A percentile compares a stretch with the other conserved stretches of the same genome.
Conservation (phyloP, 2,329 filamentous ascomycete genomes). For the Pseudonectria buxi region DNA sequence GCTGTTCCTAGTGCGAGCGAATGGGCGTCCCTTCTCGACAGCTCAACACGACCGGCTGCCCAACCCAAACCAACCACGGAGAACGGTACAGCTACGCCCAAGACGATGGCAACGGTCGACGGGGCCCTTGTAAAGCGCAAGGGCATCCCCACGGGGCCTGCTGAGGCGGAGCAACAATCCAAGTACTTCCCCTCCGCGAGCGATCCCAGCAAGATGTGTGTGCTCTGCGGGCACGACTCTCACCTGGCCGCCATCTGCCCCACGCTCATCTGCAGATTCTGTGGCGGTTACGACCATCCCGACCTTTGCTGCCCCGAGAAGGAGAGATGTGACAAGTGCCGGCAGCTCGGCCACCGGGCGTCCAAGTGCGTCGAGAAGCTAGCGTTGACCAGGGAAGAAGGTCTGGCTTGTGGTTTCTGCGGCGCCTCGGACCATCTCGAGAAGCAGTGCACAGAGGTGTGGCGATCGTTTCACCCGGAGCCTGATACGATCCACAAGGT, state of each 20-base stretch:
- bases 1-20: conserved; percentile 5
- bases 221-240: conserved; percentile 43
- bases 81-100: not conserved
- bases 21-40: conserved; percentile 1
- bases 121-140: conserved; percentile 8
- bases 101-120: conserved; percentile 2
- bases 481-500: conserved; percentile 40
- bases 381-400: conserved; percentile 42
- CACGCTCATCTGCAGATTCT: conserved; percentile 41
- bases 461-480: conserved; percentile 47
- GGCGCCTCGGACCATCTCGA: conserved; percentile 50
- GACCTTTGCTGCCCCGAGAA: conserved; percentile 44
- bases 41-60: conserved; percentile 7
- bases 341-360: conserved; percentile 52
- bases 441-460: conserved; percentile 51
- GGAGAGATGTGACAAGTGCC: conserved; percentile 52
- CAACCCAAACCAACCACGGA: conserved; percentile 1
- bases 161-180: conserved; percentile 33
- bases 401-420: conserved; percentile 56
- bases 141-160: conserved; percentile 22
- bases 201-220: conserved; percentile 39
- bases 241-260: conserved; percentile 43
- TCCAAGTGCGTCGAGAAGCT: conserved; percentile 51
- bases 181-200: conserved; percentile 47
- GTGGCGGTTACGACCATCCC: conserved; percentile 39